Percentiles rank a stretch among this genome's conserved stretches.
These are phyloP conservation scores for Fusarium fujikuroi DNA, from an alignment of 2,329 filamentous ascomycete genomes.

Conservation along the genomic window DNA sequence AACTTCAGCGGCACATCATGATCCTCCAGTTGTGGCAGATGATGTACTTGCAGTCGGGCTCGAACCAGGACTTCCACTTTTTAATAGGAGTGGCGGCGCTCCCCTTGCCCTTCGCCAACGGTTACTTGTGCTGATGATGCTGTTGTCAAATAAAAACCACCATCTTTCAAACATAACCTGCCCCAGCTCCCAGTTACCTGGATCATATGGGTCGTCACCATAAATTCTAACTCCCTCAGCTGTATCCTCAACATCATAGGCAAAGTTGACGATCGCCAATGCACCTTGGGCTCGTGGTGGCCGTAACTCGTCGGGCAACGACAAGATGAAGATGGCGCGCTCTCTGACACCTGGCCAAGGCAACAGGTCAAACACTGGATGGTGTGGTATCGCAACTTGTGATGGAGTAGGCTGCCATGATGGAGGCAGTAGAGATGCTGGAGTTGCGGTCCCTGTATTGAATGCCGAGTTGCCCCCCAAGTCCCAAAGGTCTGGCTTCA, in stretches of 20 bases:
- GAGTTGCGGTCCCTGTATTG: constrained; percentile 44
- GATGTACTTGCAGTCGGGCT: constrained; percentile 4
- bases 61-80: constrained; percentile 5
- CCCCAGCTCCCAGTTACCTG: constrained; percentile 65
- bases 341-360: constrained; percentile 67
- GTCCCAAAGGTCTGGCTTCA: constrained; percentile 56
- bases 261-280: constrained; percentile 61
- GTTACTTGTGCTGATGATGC: constrained; percentile 65
- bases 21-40: background rate
- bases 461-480: constrained; percentile 61
- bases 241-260: constrained; percentile 67
- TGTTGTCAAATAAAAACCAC: constrained; percentile 69
- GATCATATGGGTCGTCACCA: constrained; percentile 60
- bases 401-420: constrained; percentile 62
- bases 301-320: constrained; percentile 58
- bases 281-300: constrained; percentile 59
- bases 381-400: constrained; percentile 63
- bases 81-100: constrained; percentile 47
- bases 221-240: constrained; percentile 63
- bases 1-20: background rate
- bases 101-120: constrained; percentile 60
- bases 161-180: constrained; percentile 67
- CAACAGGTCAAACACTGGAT: constrained; percentile 66
- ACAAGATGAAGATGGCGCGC: constrained; percentile 62
- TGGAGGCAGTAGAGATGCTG: constrained; percentile 54